A percentile compares a stretch with the other conserved stretches of the same genome.
Conservation (phyloP, 163 green algal species). For the Scenedesmus sp. region DNA sequence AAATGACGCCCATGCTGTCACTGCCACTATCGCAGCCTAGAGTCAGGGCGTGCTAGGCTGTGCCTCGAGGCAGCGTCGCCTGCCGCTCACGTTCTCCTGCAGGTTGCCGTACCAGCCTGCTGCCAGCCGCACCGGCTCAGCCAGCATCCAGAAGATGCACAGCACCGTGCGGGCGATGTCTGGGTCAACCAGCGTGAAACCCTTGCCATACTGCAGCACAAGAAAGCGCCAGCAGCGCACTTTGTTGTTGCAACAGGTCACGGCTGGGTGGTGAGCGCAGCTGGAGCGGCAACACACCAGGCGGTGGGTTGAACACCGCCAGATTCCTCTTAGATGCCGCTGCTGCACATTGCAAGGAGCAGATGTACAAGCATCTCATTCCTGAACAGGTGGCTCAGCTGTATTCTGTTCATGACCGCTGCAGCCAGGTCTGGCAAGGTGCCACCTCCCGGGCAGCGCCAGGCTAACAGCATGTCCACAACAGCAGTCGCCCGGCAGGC, state of each 20-base stretch:
- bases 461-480: too few relatives aligned
- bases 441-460: too few relatives aligned
- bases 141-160: slow-evolving; percentile 68
- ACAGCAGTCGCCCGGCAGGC: too few relatives aligned
- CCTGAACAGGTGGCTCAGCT: too few relatives aligned
- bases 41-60: background rate
- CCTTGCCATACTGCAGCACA: slow-evolving; percentile 45
- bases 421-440: too few relatives aligned
- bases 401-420: too few relatives aligned
- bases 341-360: too few relatives aligned
- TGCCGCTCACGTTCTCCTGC: slow-evolving; percentile 69
- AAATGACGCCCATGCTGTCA: too few relatives aligned
- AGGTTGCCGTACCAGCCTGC: slow-evolving; percentile 71
- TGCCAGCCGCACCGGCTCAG: slow-evolving; percentile 64
- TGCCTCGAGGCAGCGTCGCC: background rate
- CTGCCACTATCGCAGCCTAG: background rate
- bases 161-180: slow-evolving; percentile 70
- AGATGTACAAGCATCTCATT: too few relatives aligned
- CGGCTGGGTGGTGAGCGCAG: background rate
- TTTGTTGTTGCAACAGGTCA: background rate
- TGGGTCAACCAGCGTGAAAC: slow-evolving; percentile 52
- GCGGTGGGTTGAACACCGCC: background rate
- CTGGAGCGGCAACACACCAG: background rate
- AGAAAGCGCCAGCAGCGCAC: background rate
- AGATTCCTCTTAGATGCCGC: too few relatives aligned